Conservation (phyloP, 176 grass and related monocot species). For the Zizania latifolia region DNA sequence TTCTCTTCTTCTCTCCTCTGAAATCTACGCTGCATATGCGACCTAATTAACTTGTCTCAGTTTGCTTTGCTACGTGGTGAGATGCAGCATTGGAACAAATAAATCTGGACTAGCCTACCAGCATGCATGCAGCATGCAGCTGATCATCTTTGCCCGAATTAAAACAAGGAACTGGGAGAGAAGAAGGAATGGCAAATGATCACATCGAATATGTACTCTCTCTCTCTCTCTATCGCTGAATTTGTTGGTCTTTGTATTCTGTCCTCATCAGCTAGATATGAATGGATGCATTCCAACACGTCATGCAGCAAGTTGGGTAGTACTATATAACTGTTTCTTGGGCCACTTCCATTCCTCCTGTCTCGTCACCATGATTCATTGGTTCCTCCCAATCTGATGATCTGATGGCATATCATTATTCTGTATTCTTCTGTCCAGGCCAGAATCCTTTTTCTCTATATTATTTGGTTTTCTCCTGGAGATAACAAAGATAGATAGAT, state of each 20-base stretch:
- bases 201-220: constrained; percentile 1
- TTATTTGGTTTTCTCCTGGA: background rate
- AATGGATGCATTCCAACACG: constrained; percentile 1
- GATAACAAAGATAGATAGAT: background rate
- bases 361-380: constrained; percentile 9
- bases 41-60: background rate
- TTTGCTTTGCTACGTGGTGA: constrained; percentile 31
- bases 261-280: background rate
- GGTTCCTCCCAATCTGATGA: constrained; percentile 46
- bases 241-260: too few species aligned
- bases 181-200: background rate
- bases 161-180: background rate
- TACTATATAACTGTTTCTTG: background rate
- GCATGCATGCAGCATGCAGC: background rate
- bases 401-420: background rate
- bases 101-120: background rate
- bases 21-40: background rate
- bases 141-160: background rate
- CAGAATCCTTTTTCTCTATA: background rate
- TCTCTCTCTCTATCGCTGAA: too few species aligned
- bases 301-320: constrained; percentile 3
- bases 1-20: background rate
- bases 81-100: constrained; percentile 17
- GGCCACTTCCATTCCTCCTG: background rate
- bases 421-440: background rate